Evolutionary conservation across 140 eudicot genomes (phyloP).

Genomic region (Ambrosia hybrid): DNA sequence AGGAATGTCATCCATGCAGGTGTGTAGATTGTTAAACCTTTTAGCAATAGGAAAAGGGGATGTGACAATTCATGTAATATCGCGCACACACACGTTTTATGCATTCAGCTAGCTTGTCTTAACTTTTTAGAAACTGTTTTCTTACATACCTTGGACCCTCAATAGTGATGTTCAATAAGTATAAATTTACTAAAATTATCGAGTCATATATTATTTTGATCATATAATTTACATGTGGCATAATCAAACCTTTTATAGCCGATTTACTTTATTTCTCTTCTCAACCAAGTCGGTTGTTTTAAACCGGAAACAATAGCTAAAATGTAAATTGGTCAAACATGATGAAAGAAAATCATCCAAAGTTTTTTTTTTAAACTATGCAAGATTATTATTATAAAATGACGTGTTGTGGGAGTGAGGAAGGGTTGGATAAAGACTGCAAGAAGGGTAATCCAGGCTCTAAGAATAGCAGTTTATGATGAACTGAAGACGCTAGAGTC

Average conservation of each 20-base stretch:
- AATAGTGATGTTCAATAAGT: constrained; percentile 4
- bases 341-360: too few relatives aligned
- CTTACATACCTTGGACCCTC: background rate
- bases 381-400: background rate
- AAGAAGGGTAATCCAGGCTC: constrained; percentile 87
- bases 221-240: too few relatives aligned
- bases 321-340: too few relatives aligned
- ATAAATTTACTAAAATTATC: too few relatives aligned
- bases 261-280: background rate
- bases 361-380: too few relatives aligned
- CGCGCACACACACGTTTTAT: too few relatives aligned
- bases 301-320: background rate
- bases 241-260: background rate
- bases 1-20: constrained; percentile 99
- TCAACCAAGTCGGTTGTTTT: background rate
- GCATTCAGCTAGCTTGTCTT: constrained; percentile 7
- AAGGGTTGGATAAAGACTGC: constrained; percentile 99
- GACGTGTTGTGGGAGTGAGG: constrained; percentile 60
- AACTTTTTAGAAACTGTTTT: background rate
- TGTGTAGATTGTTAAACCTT: too few relatives aligned
- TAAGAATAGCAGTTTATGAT: constrained; percentile 93
- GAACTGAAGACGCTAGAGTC: constrained; percentile 74
- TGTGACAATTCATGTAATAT: too few relatives aligned
- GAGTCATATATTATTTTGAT: too few relatives aligned
- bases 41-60: too few relatives aligned